These are phyloP conservation scores for Saccharomycopsis sp. DNA, from an alignment of 805 yeast species.

Conservation along the genomic window DNA sequence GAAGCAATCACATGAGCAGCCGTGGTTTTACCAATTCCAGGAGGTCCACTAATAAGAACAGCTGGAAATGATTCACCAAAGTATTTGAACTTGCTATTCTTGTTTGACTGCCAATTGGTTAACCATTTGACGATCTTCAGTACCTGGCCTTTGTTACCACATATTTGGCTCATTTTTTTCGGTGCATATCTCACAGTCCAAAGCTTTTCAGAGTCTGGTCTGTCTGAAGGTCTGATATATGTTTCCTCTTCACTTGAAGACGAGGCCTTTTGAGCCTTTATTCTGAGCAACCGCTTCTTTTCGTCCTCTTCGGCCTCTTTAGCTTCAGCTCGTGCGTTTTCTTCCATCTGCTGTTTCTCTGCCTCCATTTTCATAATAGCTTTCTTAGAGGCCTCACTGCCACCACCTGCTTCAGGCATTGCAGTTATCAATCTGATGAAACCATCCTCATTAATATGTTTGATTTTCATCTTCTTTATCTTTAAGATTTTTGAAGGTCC, in stretches of 20 bases:
- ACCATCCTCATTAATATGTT: constrained; percentile 84
- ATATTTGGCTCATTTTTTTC: constrained; percentile 59
- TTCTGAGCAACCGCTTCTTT: constrained; percentile 24
- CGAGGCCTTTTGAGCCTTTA: constrained; percentile 25
- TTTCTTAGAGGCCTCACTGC: constrained; percentile 72
- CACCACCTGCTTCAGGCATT: constrained; percentile 94
- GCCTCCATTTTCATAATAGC: constrained; percentile 63
- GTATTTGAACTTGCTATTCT: constrained; percentile 47
- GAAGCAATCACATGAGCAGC: constrained; percentile 73
- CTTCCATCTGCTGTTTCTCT: constrained; percentile 53
- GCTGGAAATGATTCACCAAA: constrained; percentile 71
- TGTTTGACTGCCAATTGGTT: constrained; percentile 54
- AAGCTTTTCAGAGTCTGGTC: constrained; percentile 53
- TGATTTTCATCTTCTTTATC: constrained; percentile 64
- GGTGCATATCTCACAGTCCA: constrained; percentile 98
- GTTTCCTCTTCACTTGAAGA: constrained; percentile 12
- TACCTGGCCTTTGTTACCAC: constrained; percentile 84
- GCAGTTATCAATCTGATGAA: constrained; percentile 62
- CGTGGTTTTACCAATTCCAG: constrained; percentile 80
- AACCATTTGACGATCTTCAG: constrained; percentile 69
- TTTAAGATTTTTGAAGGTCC: constrained; percentile 91
- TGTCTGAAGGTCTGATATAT: constrained; percentile 30
- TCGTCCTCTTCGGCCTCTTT: constrained; percentile 38
- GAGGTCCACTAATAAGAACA: constrained; percentile 80
- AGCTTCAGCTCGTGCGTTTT: constrained; percentile 44